Base-by-base conservation (phyloP, 2,329 filamentous ascomycete species). In the Neoscytalidium dimidiatum region DNA sequence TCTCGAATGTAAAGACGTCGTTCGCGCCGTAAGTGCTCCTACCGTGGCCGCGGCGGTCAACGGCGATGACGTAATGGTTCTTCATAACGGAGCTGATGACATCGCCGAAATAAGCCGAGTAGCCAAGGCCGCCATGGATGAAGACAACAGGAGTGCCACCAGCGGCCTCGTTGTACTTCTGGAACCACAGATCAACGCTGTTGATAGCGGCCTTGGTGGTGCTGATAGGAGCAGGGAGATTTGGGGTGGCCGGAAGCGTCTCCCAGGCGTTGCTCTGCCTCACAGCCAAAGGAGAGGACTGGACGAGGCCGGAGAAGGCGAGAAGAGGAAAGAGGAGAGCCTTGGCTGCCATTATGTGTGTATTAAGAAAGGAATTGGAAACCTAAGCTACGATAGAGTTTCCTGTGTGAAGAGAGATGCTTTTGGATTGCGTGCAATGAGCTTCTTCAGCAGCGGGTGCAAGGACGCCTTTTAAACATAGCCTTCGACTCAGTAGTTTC, bases 11-110 rank as follows among this genome's bases (percentile, higher is more conserved):
- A 66, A 81, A 81, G 31, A 71, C 68, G 41, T 80, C 79, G 21
- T 67, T 56, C 29, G 69, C 38, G 52, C 74, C 73, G 66, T 74
- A 80, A 0, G 77, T 79, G 9, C 77, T 76, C 23, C 79, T 77
- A 26, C 79, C 79, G 64, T 81, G 79, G 28, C 79, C 79, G 46
- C 79, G 77, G 41, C 77, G 76, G 66, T 80, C 79, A 29, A 80
- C 67, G 9, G 78, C 78, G 41, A 81, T 78, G 14, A 81, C 75
- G 51, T 78, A 76, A 71, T 77, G 70, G 4, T 72, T 74, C 5
- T 74, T 70, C 23, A 68, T 66, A 29, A 80, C 38, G 33, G 61
- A 65, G 9, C 69, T 68, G 67, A 80, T 79, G 51, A 80, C 78
- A 52, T 73, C 67, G 61, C 73, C 78, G 51, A 79, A 80, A 66